These are phyloP conservation scores for Neurospora sp. DNA, from an alignment of 495 filamentous ascomycete species.

Conservation along the genomic window DNA sequence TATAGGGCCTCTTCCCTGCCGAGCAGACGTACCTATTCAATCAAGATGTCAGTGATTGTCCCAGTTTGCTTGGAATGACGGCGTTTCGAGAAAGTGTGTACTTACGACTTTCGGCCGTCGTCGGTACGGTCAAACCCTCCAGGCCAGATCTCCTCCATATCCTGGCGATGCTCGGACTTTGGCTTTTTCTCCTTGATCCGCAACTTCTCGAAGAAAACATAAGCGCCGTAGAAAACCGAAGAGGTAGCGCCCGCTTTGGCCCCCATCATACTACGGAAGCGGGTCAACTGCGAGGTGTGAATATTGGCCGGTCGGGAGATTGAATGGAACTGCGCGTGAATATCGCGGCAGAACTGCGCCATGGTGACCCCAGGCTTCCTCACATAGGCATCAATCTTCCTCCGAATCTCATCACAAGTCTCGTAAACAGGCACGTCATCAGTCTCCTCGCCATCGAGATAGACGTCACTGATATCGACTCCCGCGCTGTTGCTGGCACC, in stretches of 20 bases:
- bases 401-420: slow-evolving; percentile 46
- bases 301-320: slow-evolving; percentile 14
- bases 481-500: slow-evolving; percentile 2
- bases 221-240: slow-evolving; percentile 39
- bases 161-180: slow-evolving; percentile 40
- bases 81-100: not conserved
- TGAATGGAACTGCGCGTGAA: slow-evolving; percentile 23
- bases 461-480: slow-evolving; percentile 26
- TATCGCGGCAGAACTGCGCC: slow-evolving; percentile 41
- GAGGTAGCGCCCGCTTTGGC: slow-evolving; percentile 29
- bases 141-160: slow-evolving; percentile 41
- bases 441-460: slow-evolving; percentile 31
- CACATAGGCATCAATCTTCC: slow-evolving; percentile 44
- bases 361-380: slow-evolving; percentile 37
- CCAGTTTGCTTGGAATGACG: not conserved
- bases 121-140: slow-evolving; percentile 12
- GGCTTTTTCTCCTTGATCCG: slow-evolving; percentile 43
- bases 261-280: slow-evolving; percentile 42
- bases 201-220: slow-evolving; percentile 53
- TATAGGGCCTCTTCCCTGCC: not conserved
- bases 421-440: slow-evolving; percentile 39
- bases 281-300: slow-evolving; percentile 23
- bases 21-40: not conserved
- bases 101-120: slow-evolving; percentile 2
- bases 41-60: not conserved